Base-by-base conservation (phyloP, 176 grass and related monocot species). In the Ensete glaucum region DNA sequence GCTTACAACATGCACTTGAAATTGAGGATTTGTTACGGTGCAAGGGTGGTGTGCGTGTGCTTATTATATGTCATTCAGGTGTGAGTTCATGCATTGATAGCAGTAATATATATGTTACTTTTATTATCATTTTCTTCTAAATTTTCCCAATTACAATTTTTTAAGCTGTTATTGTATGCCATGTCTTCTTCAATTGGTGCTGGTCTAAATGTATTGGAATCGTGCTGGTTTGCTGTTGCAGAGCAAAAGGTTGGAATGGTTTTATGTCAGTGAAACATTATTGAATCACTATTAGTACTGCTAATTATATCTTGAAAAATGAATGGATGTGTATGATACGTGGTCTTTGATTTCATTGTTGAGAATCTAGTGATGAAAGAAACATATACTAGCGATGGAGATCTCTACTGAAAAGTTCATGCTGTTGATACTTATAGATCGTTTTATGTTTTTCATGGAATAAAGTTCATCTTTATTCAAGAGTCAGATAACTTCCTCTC, bases 1-100 rank as follows among this genome's bases (percentile, higher is more conserved):
- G 95, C 90, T 87, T 99, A 83, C 86, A 99, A 59, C 95, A 99
- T 87, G 88, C 95, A 26, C 82, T 99, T 87, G 90, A 99, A 84
- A 85, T 88, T 49, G 90, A 87, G 50, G 69, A 94, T 57, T 82
- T 99, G 76, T 69, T 99, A 78, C 82, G 78, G 78, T 70, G 72
- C n/a, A 89, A 80, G 81, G 95, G 95, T 67, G 88, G 95, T 76
- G 82, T 58, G n/a, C 83, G 76, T 87, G 80, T 86, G 76, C 81
- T 94, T 51, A 53, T 90, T 73, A 99, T 99, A 60, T 94, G 95
- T 78, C 95, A 99, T 86, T 83, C 90, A 81, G 95, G 95, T 99
- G 85, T 54, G 55, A 20, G 75, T 63, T 65, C 51, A 54, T 52
- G 51, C 21, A 53, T 16, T 34, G 24, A 76, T 77, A 25, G 52